Base-by-base conservation (phyloP, 176 grass and related monocot genomes). In the Neostapfia colusana region DNA sequence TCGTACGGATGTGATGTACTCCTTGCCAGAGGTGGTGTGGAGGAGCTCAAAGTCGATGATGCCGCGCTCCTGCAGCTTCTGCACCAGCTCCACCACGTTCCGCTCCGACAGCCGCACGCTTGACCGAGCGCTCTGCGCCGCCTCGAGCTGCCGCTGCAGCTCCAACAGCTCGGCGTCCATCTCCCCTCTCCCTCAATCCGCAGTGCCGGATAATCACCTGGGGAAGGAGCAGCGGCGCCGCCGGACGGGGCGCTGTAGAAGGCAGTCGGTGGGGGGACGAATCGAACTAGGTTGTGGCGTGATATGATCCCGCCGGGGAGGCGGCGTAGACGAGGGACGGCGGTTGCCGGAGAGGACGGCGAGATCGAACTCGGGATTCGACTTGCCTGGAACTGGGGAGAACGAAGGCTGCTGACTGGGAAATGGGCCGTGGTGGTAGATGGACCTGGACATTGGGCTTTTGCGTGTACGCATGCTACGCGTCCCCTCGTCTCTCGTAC, bases 81-180 rank as follows among this genome's bases (percentile, higher is more conserved):
- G 86, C 69, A 98, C 91, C 45, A 94, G 72, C 84, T 93, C 95
- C 70, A 94, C 95, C 17, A 98, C 95, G 84, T 98, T 98, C 26
- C 95, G 81, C 74, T 98, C 89, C 24, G 95, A 98, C 40, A 98
- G 91, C 57, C 95, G 86, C 56, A 94, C 65, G 95, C 89, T 98
- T 8, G 95, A 87, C 73, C 86, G 86, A 55, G 86, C 89, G 86
- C 93, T 90, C 95, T 98, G 95, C 72, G 87, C 95, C 76, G 84
- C 86, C 89, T 98, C 95, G 53, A 98, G 88, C 89, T 91, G 95
- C 72, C 89, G 65, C 87, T 92, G 91, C 74, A 98, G 89, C 80
- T 98, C 95, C 73, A 92, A 28, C 35, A 98, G 91, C 79, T 98
- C 95, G 20, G 86, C 85, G 72, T 98, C 95, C 95, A 98, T 98